Evolutionary conservation across 352 stramenopile genomes (phyloP).

Genomic region (Phytopythium delawarense): DNA sequence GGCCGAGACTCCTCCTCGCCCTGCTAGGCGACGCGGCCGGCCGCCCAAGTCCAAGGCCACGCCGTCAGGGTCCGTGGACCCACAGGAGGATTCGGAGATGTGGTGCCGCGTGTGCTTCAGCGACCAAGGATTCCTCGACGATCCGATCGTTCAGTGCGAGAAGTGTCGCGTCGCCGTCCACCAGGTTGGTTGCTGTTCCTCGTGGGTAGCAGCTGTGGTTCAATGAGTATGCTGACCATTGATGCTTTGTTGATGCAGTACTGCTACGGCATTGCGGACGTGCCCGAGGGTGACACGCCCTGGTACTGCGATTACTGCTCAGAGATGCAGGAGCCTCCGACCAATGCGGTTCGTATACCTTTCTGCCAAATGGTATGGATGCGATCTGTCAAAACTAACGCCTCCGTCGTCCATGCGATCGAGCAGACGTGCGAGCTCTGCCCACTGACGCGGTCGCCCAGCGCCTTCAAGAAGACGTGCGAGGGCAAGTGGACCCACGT

Average conservation of each 20-base stretch:
- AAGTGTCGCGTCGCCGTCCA: slow-evolving; percentile 81
- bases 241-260: slow-evolving; percentile 39
- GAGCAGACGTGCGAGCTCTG: slow-evolving; percentile 72
- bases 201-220: not conserved
- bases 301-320: slow-evolving; percentile 86
- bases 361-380: slow-evolving; percentile 1
- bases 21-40: slow-evolving; percentile 32
- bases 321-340: slow-evolving; percentile 29
- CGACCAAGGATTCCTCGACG: slow-evolving; percentile 82
- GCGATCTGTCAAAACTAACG: slow-evolving; percentile 1
- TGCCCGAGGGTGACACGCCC: slow-evolving; percentile 75
- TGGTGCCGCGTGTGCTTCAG: slow-evolving; percentile 89
- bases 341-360: slow-evolving; percentile 37
- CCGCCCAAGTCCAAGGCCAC: slow-evolving; percentile 33
- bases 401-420: not conserved
- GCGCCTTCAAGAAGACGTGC: slow-evolving; percentile 81
- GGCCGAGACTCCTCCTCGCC: slow-evolving; percentile 17
- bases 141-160: slow-evolving; percentile 87
- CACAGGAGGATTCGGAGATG: slow-evolving; percentile 79
- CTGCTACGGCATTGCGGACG: slow-evolving; percentile 81
- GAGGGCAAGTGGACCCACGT: slow-evolving; percentile 84
- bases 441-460: slow-evolving; percentile 54
- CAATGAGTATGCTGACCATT: not conserved
- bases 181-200: slow-evolving; percentile 40
- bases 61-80: slow-evolving; percentile 39